Base-by-base conservation (phyloP, 257 asterid species). In the Nicotiana obtusifolia region DNA sequence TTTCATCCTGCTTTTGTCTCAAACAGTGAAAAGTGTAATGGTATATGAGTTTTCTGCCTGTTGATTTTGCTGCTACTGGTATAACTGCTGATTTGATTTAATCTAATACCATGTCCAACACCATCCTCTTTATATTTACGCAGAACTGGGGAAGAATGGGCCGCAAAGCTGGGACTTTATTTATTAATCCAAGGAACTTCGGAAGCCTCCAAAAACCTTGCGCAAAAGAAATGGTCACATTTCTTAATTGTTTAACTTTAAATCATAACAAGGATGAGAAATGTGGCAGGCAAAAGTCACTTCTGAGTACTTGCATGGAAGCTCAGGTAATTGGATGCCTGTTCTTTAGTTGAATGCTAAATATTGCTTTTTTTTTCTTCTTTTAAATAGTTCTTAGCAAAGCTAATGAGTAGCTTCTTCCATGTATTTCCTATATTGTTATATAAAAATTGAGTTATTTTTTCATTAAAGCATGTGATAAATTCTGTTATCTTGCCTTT, bases 121-220 rank as follows among this genome's bases (percentile, higher is more conserved):
- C 5, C 9, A 1, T 16, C 62, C 44, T 75, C 16, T 78, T 33
- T 59, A 47, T 26, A 56, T 69, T 47, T 35, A 15, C 76, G 76
- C 31, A 53, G 69, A 52, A 75, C 65, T 54, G 84, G 84, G 86
- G 88, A 88, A 87, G 37, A 52, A 94, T 96, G 99, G 99, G 99
- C 76, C 87, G 96, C 84, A 92, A 94, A 87, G 91, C 89, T 73
- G 92, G 97, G 59, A 82, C 89, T 1, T 80, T 94, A 81, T 84
- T 84, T 65, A 93, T 96, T 78, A 92, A 91, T 71, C 97, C 98
- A 17, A 96, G 93, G 88, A 90, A 89, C 85, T 93, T 94, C 47
- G 97, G 94, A 76, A 84, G 88, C 78, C 91, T 94, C 64, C 95
- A 93, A 78, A 96, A 92, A 84, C 98, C 99, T 44, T 94, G 99